phyloP scores from a whole-genome alignment of 345 rosid species.

The Raphanus raphanistrum region DNA sequence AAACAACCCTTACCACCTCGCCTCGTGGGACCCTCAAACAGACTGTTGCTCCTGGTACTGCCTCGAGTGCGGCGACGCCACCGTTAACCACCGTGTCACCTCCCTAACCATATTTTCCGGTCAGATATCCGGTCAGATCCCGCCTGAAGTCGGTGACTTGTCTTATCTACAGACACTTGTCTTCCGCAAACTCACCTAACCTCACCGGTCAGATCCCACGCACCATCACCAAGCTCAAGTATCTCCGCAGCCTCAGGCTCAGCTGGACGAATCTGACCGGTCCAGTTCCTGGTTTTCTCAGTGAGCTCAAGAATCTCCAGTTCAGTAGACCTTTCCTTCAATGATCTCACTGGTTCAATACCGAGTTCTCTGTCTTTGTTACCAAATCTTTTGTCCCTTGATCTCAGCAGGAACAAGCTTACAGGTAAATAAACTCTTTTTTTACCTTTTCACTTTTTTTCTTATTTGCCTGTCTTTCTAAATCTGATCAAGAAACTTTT shows the following conservation, averaged over 20 bases:
- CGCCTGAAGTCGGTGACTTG: slow-evolving; percentile 61
- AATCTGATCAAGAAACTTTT: not conserved
- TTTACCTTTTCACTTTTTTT: not conserved
- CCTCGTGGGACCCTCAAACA: slow-evolving; percentile 63
- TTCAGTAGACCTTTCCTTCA: slow-evolving; percentile 62
- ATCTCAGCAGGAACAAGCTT: slow-evolving; percentile 17
- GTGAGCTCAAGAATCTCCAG: slow-evolving; percentile 51
- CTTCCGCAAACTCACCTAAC: slow-evolving; percentile 59
- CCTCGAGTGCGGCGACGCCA: slow-evolving; percentile 59
- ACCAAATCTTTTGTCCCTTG: slow-evolving; percentile 33
- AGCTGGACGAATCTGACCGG: slow-evolving; percentile 60
- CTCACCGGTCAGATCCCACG: slow-evolving; percentile 63
- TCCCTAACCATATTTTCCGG: slow-evolving; percentile 58
- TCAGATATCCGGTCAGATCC: slow-evolving; percentile 58
- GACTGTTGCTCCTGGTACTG: slow-evolving; percentile 86
- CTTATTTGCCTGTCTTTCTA: not conserved
- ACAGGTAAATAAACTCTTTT: not conserved
- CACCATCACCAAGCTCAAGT: slow-evolving; percentile 56
- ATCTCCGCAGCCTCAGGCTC: slow-evolving; percentile 54
- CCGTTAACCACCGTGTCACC: slow-evolving; percentile 61
- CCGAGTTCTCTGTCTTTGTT: slow-evolving; percentile 49
- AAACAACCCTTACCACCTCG: slow-evolving; percentile 63
- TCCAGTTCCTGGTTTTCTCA: slow-evolving; percentile 49
- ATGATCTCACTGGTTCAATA: slow-evolving; percentile 58
- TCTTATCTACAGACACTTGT: slow-evolving; percentile 51